Evolutionary conservation across 768 basidiomycete species (phyloP).

Genomic region (Boletus vermiculosoides): DNA sequence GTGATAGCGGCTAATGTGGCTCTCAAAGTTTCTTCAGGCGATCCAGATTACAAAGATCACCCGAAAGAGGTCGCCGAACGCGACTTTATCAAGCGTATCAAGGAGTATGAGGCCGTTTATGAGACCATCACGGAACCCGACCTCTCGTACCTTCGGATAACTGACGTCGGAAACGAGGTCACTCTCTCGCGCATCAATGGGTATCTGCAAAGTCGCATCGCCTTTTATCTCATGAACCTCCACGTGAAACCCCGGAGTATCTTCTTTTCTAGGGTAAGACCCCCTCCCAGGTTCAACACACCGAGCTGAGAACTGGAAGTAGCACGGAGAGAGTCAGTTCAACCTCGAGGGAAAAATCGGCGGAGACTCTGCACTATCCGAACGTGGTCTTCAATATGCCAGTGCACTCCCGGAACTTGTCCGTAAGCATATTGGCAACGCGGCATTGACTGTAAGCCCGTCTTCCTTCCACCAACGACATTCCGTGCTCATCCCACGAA

Average conservation of each 20-base stretch:
- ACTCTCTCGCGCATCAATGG: conserved; percentile 86
- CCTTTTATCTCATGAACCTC: conserved; percentile 97
- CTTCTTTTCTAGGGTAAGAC: conserved; percentile 88
- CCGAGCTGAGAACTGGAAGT: conserved; percentile 9
- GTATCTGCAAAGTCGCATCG: conserved; percentile 94
- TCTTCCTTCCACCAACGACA: conserved; percentile 5
- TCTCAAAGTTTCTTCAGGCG: conserved; percentile 92
- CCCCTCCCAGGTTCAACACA: not conserved
- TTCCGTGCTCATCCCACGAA: not conserved
- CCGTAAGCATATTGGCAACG: conserved; percentile 87
- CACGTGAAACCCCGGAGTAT: conserved; percentile 97
- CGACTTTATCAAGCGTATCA: conserved; percentile 91
- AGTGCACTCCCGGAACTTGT: conserved; percentile 83
- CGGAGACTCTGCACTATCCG: conserved; percentile 89
- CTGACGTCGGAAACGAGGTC: conserved; percentile 90
- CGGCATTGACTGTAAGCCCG: conserved; percentile 69
- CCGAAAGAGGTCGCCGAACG: conserved; percentile 79
- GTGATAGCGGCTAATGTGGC: conserved; percentile 96
- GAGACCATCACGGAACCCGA: conserved; percentile 92
- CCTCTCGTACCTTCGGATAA: conserved; percentile 87
- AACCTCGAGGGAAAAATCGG: conserved; percentile 97
- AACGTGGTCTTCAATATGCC: conserved; percentile 83
- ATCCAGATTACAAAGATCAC: conserved; percentile 95
- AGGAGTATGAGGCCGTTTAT: conserved; percentile 92
- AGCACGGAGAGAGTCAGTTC: conserved; percentile 98